These are phyloP conservation scores for Termitomyces sp. DNA, from an alignment of 768 basidiomycete species.

Conservation along the genomic window DNA sequence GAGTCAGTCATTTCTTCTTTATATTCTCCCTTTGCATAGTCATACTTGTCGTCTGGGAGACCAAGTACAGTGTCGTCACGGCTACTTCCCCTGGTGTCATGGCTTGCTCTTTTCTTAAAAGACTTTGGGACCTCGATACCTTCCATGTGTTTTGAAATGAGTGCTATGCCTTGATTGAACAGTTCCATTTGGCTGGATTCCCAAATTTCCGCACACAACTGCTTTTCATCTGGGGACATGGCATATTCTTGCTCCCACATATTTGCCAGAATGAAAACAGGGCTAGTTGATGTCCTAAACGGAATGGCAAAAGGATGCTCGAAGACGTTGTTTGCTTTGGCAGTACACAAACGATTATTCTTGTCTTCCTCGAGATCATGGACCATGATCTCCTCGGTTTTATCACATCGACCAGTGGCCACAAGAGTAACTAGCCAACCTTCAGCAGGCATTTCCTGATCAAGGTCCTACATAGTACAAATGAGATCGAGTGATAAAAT, in stretches of 20 bases:
- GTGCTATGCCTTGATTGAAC: fast-evolving
- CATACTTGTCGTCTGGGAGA: not conserved
- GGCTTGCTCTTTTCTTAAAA: not conserved
- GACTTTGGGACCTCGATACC: not conserved
- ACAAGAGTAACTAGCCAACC: not conserved
- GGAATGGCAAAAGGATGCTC: not conserved
- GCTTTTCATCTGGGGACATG: too few relatives aligned
- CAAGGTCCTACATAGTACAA: not conserved
- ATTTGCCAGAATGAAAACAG: not conserved
- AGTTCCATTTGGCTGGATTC: too few relatives aligned
- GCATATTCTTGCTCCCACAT: not conserved
- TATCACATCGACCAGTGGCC: not conserved
- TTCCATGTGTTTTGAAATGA: not conserved
- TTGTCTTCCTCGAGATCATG: not conserved
- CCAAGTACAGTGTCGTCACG: not conserved
- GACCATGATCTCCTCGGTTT: not conserved
- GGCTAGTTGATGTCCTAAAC: not conserved
- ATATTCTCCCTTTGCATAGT: not conserved
- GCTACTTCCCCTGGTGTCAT: too few relatives aligned
- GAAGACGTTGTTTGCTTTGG: not conserved
- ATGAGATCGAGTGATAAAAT: not conserved
- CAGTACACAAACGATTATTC: not conserved
- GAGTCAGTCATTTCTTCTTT: not conserved
- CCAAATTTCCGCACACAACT: not conserved
- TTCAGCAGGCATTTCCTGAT: not conserved